Evolutionary conservation across 441 rosid genomes (phyloP).

Genomic region (Pelargonium australe): DNA sequence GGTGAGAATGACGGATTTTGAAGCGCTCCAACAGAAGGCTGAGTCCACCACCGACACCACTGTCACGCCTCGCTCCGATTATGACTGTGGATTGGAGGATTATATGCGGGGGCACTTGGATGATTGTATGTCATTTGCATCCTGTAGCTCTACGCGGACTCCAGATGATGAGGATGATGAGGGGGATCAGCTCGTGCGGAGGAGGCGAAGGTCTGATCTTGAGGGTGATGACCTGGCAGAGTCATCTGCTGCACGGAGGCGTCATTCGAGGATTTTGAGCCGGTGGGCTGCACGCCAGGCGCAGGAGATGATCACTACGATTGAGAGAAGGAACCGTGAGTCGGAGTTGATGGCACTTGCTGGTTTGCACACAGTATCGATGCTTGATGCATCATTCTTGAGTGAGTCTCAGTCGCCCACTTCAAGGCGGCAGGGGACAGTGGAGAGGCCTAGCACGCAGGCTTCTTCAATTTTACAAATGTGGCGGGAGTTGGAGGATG

Average conservation of each 20-base stretch:
- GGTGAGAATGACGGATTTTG: slow-evolving; percentile 63
- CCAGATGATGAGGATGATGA: slow-evolving; percentile 64
- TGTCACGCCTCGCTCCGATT: slow-evolving; percentile 31
- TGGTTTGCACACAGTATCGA: slow-evolving; percentile 75
- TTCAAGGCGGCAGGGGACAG: slow-evolving; percentile 53
- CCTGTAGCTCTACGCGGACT: slow-evolving; percentile 54
- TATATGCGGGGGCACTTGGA: slow-evolving; percentile 80
- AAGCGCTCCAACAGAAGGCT: slow-evolving; percentile 59
- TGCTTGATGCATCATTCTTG: slow-evolving; percentile 78
- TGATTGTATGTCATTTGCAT: slow-evolving; percentile 68
- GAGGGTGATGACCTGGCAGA: slow-evolving; percentile 79
- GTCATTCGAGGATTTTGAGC: slow-evolving; percentile 66
- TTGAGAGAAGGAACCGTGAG: slow-evolving; percentile 77
- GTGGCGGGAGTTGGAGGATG: slow-evolving; percentile 96
- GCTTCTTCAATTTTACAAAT: slow-evolving; percentile 74
- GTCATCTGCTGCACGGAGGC: slow-evolving; percentile 69
- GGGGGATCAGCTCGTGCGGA: slow-evolving; percentile 62
- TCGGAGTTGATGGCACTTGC: slow-evolving; percentile 83
- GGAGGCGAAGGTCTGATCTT: slow-evolving; percentile 74
- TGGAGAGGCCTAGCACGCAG: slow-evolving; percentile 64
- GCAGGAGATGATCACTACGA: slow-evolving; percentile 80
- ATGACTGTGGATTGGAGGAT: slow-evolving; percentile 64
- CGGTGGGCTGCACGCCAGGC: slow-evolving; percentile 88
- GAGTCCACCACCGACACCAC: slow-evolving; percentile 41
- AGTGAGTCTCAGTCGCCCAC: slow-evolving; percentile 68